phyloP scores from a whole-genome alignment of 2,329 filamentous ascomycete genomes.

The Bimuria novae-zelandiae region DNA sequence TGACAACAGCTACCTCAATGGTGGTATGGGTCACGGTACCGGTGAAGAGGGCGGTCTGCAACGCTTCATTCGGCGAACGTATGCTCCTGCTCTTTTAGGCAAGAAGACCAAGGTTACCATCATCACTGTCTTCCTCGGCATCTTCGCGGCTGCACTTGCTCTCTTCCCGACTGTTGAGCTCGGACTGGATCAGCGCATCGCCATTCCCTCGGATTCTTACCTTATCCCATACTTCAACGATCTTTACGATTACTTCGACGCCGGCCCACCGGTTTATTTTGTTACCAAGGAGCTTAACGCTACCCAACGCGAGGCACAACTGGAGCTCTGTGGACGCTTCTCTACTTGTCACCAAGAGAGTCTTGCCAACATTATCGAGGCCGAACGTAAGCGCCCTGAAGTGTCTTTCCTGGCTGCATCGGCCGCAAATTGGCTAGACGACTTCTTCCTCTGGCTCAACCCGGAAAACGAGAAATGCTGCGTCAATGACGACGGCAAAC shows the following conservation, averaged over 20 bases:
- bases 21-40: constrained; percentile 69
- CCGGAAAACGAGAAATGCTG: constrained; percentile 72
- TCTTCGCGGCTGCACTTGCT: constrained; percentile 84
- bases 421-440: constrained; percentile 94
- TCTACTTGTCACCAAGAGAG: constrained; percentile 85
- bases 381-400: constrained; percentile 87
- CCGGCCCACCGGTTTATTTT: constrained; percentile 94
- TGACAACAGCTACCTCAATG: constrained; percentile 67
- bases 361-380: constrained; percentile 86
- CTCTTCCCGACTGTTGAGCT: constrained; percentile 83
- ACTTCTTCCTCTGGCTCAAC: constrained; percentile 97
- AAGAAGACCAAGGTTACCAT: constrained; percentile 79
- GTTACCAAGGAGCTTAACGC: constrained; percentile 82
- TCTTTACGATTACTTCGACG: constrained; percentile 87
- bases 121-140: constrained; percentile 79
- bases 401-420: constrained; percentile 87
- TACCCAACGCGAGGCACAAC: constrained; percentile 75
- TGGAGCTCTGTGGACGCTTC: constrained; percentile 87
- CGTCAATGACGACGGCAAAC: constrained; percentile 63
- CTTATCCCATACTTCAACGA: constrained; percentile 97
- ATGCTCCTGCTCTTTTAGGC: constrained; percentile 79
- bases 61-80: constrained; percentile 85
- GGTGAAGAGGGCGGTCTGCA: constrained; percentile 85
- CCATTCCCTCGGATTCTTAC: constrained; percentile 91
- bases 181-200: constrained; percentile 91